These are phyloP conservation scores for Oehlia diaphana DNA, from an alignment of 192 early-diverging fungal genomes.

Conservation along the genomic window DNA sequence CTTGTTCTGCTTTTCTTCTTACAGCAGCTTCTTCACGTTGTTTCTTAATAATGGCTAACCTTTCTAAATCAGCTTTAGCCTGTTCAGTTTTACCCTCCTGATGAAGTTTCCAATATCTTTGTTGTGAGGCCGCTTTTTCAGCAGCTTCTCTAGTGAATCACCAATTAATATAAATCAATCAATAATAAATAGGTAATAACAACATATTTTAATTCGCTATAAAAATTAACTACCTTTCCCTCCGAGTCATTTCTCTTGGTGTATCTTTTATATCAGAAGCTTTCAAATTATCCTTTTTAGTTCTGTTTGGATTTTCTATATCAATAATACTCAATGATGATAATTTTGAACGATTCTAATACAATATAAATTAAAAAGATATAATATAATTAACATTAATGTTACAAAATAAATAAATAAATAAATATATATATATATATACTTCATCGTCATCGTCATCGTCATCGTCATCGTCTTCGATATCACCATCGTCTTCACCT, in stretches of 20 bases:
- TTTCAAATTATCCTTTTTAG: slow-evolving; percentile 20
- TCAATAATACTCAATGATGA: neutral
- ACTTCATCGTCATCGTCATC: neutral
- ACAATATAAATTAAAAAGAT: neutral
- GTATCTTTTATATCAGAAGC: slow-evolving; percentile 1
- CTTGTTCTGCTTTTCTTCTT: slow-evolving; percentile 45
- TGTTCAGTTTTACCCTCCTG: slow-evolving; percentile 55
- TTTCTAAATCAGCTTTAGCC: slow-evolving; percentile 52
- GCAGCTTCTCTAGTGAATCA: slow-evolving; percentile 44
- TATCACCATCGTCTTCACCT: neutral
- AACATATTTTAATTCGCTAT: neutral
- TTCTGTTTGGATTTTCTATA: slow-evolving; percentile 23
- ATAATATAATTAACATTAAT: neutral
- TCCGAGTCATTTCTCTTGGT: slow-evolving; percentile 20
- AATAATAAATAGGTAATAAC: neutral
- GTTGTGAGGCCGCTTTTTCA: slow-evolving; percentile 51
- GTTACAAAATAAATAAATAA: neutral
- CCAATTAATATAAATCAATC: neutral
- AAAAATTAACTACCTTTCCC: slow-evolving; percentile 10
- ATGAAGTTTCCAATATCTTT: slow-evolving; percentile 54
- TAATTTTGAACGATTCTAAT: neutral
- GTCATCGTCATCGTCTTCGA: neutral
- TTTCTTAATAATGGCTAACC: slow-evolving; percentile 50
- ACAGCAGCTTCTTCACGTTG: slow-evolving; percentile 55
- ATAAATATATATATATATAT: neutral